These are phyloP conservation scores for Boletus subparvulus DNA, from an alignment of 768 basidiomycete species.

Conservation along the genomic window DNA sequence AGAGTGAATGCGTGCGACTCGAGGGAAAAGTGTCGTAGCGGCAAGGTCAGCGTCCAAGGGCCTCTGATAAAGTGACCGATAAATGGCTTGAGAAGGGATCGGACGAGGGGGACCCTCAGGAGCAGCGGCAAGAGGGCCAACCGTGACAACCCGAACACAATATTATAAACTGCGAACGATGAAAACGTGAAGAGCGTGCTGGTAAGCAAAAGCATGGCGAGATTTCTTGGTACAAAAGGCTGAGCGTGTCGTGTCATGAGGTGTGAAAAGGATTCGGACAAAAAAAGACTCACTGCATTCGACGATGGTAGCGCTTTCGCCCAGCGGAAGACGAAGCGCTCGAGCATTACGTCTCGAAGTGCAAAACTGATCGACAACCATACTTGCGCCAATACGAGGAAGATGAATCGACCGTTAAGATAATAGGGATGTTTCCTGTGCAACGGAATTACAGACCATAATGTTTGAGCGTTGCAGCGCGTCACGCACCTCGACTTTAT, in stretches of 20 bases:
- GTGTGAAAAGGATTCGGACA: neutral
- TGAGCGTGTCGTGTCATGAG: neutral
- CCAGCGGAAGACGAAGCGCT: conserved; percentile 57
- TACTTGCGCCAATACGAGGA: conserved; percentile 55
- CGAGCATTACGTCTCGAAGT: conserved; percentile 59
- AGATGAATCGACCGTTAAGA: conserved; percentile 66
- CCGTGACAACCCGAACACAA: conserved; percentile 48
- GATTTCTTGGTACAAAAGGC: conserved; percentile 23
- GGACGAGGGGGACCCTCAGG: conserved; percentile 54
- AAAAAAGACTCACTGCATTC: conserved; percentile 19
- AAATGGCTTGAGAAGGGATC: conserved; percentile 54
- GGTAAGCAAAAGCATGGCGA: conserved; percentile 33
- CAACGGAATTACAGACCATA: neutral
- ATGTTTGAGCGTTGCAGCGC: neutral
- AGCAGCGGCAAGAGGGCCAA: conserved; percentile 50
- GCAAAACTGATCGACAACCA: conserved; percentile 47
- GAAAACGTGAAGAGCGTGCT: conserved; percentile 42
- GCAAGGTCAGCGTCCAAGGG: conserved; percentile 52
- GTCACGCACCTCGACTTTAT: conserved; percentile 61
- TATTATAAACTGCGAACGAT: conserved; percentile 39
- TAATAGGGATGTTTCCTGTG: conserved; percentile 74
- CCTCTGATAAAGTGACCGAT: conserved; percentile 62
- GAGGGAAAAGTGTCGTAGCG: conserved; percentile 45
- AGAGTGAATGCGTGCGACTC: conserved; percentile 50
- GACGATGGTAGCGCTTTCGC: conserved; percentile 13